Base-by-base conservation (phyloP, 352 stramenopile species). In the Blastocystis sp. region DNA sequence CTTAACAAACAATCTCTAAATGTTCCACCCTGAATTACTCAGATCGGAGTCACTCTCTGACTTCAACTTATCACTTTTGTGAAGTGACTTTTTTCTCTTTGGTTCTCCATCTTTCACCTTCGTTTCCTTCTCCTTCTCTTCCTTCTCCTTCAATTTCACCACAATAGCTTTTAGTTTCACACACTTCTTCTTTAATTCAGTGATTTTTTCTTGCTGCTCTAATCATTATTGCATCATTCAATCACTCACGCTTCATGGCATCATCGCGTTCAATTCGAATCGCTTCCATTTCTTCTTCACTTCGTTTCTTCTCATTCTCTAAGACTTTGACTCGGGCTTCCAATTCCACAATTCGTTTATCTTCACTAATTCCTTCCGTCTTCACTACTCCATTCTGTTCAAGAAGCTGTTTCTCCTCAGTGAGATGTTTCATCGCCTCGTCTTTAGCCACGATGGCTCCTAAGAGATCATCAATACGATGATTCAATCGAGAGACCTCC, bases 151-250 rank as follows among this genome's bases (percentile, higher is more conserved):
- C 77, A n/a, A 37, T n/a, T 88, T 73, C 30, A 60, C 5, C n/a
- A 68, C 54, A 42, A 53, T 33, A 3, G 48, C 42, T 37, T 84
- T 84, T 27, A 68, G 54, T 24, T 84, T 84, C 27, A 66, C 44
- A 60, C 42, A 84, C 53, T 84, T 84, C 73, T 84, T 84, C 56
- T 84, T 84, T 35, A 84, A 30, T 9, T 37, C 30, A 13, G n/a
- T 27, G 6, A 84, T 30, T 51, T 64, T 66, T 35, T 66, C 73
- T 40, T 84, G 73, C n/a, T 84, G 44, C 51, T 84, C 73, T 84
- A 84, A 22, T 22, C 53, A 6, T 84, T 51, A 84, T 22, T 9
- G 1, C n/a, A 22, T 11, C 33, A 22, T 35, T 30, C 53, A 13
- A n/a, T 27, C 19, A 9, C 53, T 35, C 9, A 84, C 73, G 51